phyloP scores from a whole-genome alignment of 768 basidiomycete genomes.

The Cystoderma amianthinum region DNA sequence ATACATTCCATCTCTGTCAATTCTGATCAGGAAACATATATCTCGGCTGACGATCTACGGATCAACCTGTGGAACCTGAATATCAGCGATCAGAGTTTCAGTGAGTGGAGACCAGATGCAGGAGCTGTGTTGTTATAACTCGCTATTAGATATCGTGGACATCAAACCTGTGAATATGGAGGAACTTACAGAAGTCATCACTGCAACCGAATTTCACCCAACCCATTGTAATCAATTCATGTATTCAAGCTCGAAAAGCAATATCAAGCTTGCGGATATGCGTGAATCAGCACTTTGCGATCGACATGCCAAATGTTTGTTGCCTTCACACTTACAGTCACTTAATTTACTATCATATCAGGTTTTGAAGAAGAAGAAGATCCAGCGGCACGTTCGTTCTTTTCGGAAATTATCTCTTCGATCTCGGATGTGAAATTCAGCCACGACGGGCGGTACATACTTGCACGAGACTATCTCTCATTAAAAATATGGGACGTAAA shows the following conservation, averaged over 20 bases:
- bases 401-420: slow-evolving; percentile 98
- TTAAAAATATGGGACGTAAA: slow-evolving; percentile 99
- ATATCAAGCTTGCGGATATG: slow-evolving; percentile 99
- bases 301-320: slow-evolving; percentile 89
- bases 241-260: slow-evolving; percentile 99
- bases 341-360: slow-evolving; percentile 23
- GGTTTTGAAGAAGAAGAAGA: slow-evolving; percentile 99
- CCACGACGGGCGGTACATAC: slow-evolving; percentile 92
- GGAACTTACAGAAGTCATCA: slow-evolving; percentile 98
- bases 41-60: slow-evolving; percentile 96
- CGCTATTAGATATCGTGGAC: slow-evolving; percentile 86
- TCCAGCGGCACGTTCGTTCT: slow-evolving; percentile 95
- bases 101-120: slow-evolving; percentile 41
- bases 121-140: slow-evolving; percentile 3
- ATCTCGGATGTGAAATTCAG: slow-evolving; percentile 99
- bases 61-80: slow-evolving; percentile 98
- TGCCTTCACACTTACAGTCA: slow-evolving; percentile 4
- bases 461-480: slow-evolving; percentile 94
- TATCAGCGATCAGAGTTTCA: slow-evolving; percentile 98
- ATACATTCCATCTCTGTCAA: slow-evolving; percentile 99
- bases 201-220: slow-evolving; percentile 99
- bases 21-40: slow-evolving; percentile 98
- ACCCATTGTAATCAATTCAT: slow-evolving; percentile 97
- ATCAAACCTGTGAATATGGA: slow-evolving; percentile 99
- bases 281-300: slow-evolving; percentile 96